These are phyloP conservation scores for Ceratobasidium theobromae DNA, from an alignment of 1,284 basidiomycete species.

Conservation along the genomic window DNA sequence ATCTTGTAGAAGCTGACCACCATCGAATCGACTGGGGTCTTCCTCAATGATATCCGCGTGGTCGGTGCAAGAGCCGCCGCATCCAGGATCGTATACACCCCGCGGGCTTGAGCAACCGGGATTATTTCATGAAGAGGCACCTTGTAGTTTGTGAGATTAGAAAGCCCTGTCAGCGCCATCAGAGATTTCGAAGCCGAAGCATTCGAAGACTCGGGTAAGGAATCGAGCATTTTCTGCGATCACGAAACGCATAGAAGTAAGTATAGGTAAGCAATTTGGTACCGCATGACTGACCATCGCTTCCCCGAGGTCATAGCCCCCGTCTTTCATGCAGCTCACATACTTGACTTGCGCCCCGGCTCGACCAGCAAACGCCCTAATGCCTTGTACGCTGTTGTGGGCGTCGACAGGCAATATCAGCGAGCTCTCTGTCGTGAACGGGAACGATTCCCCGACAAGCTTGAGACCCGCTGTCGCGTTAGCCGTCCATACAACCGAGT, in stretches of 20 bases:
- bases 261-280: neutral
- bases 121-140: slow-evolving; percentile 46
- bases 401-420: slow-evolving; percentile 71
- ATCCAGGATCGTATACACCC: slow-evolving; percentile 73
- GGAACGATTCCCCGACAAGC: slow-evolving; percentile 76
- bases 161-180: slow-evolving; percentile 75
- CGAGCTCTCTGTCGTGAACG: slow-evolving; percentile 57
- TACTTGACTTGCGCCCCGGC: slow-evolving; percentile 61
- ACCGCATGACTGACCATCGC: slow-evolving; percentile 55
- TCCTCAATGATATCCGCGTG: slow-evolving; percentile 62
- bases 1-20: slow-evolving; percentile 86
- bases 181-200: slow-evolving; percentile 52
- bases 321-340: slow-evolving; percentile 61
- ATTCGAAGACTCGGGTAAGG: slow-evolving; percentile 1
- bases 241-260: neutral
- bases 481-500: slow-evolving; percentile 77
- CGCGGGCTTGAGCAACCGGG: slow-evolving; percentile 55
- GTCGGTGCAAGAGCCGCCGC: slow-evolving; percentile 77
- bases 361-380: slow-evolving; percentile 64
- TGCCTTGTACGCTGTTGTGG: slow-evolving; percentile 83
- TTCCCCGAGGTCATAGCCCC: slow-evolving; percentile 58
- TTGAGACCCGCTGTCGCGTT: slow-evolving; percentile 79
- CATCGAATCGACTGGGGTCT: slow-evolving; percentile 73
- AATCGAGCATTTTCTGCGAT: slow-evolving; percentile 6
- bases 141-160: slow-evolving; percentile 74